Conservation (phyloP, 2,329 filamentous ascomycete species). For the Clathrospora elynae region DNA sequence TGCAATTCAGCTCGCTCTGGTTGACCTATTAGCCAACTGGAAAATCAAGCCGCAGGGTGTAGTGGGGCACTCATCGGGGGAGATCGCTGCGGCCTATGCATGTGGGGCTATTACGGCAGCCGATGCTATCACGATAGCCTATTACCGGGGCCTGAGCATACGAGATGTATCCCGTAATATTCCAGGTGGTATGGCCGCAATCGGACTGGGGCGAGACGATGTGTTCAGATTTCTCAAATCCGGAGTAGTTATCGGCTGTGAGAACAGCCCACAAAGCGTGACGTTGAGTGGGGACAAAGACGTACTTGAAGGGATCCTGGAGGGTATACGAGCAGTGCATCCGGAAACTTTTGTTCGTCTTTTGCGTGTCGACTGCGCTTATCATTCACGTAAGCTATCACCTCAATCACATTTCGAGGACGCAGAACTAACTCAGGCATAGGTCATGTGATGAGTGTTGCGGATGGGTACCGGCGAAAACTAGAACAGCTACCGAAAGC, state of each 20-base stretch:
- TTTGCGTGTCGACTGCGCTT: slow-evolving; percentile 28
- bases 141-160: slow-evolving; percentile 16
- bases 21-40: slow-evolving; percentile 12
- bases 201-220: slow-evolving; percentile 10
- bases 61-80: slow-evolving; percentile 50
- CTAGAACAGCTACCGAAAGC: too few species aligned
- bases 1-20: slow-evolving; percentile 28
- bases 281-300: slow-evolving; percentile 32
- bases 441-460: too few species aligned
- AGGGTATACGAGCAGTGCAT: slow-evolving; percentile 5
- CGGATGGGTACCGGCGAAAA: too few species aligned
- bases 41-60: slow-evolving; percentile 24
- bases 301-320: slow-evolving; percentile 9
- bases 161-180: not conserved
- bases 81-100: slow-evolving; percentile 50
- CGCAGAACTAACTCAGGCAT: too few species aligned
- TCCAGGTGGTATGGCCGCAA: slow-evolving; percentile 25
- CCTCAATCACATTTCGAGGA: too few species aligned
- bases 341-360: slow-evolving; percentile 24
- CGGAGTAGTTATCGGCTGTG: slow-evolving; percentile 13
- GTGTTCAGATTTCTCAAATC: slow-evolving; percentile 2
- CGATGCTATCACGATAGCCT: slow-evolving; percentile 27
- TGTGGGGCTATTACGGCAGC: slow-evolving; percentile 29
- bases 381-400: too few species aligned
- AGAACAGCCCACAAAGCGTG: slow-evolving; percentile 25